A percentile compares a stretch with the other conserved stretches of the same genome.
Evolutionary conservation across 805 yeast species (phyloP).

Genomic region (Nakazawaea laoshanensis): DNA sequence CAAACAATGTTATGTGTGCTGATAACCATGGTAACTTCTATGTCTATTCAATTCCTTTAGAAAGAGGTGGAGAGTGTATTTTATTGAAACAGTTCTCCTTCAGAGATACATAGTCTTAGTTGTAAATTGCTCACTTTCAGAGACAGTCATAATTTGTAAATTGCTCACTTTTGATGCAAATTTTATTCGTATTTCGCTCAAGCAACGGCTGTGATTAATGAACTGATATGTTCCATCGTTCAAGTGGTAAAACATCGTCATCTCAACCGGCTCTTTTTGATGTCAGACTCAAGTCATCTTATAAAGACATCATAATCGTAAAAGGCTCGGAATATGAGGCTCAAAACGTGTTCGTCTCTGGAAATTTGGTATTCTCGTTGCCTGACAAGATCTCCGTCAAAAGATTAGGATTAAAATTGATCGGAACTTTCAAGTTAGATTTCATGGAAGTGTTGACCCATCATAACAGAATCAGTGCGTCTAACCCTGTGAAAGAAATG

Average conservation of each 20-base stretch:
- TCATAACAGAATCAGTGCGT: conserved; percentile 18
- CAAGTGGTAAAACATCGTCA: no score
- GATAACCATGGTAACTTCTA: conserved; percentile 77
- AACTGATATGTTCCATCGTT: no score
- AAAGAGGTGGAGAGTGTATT: conserved; percentile 83
- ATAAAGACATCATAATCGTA: conserved; percentile 32
- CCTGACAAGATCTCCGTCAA: conserved; percentile 33
- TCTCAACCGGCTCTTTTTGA: conserved; percentile 8
- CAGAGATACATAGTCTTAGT: conserved; percentile 2
- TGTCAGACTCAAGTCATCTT: conserved; percentile 17
- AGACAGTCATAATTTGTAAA: no score
- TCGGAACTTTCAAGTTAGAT: conserved; percentile 34
- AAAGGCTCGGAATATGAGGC: conserved; percentile 37
- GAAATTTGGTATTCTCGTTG: conserved; percentile 36
- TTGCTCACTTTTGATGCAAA: no score
- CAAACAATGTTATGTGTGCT: conserved; percentile 53
- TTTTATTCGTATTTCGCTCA: no score
- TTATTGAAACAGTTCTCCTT: conserved; percentile 63
- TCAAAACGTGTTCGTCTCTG: conserved; percentile 32
- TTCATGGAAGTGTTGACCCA: conserved; percentile 26
- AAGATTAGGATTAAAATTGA: conserved; percentile 27
- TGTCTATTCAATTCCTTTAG: conserved; percentile 66
- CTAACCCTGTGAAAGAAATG: conserved; percentile 28
- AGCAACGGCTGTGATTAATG: no score
- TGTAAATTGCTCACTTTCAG: no score